Evolutionary conservation across 345 rosid genomes (phyloP), one percentile per base, ranked within the genome.

Genomic region (Lagerstroemia speciosa): DNA sequence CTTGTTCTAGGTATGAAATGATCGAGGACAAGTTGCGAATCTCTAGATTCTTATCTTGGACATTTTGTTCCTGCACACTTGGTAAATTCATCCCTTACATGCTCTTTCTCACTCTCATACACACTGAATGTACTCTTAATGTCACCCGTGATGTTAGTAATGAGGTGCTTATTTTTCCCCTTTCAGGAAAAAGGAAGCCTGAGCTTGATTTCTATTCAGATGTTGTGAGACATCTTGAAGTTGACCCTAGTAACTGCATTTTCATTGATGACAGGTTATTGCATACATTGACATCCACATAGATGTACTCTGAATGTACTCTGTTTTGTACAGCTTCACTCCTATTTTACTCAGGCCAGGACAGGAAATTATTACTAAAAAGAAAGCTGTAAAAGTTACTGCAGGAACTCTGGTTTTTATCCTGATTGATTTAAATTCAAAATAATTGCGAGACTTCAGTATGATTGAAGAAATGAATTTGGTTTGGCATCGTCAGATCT

Each of bases 111-210:
- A 6, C 55, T 9, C 24, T 5, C 26, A 22, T 17, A 3, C 26
- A 20, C 55, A 12, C 11, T 24, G 33, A 53, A 34, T 31, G 29
- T 2, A 19, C 26, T 15, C 12, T 65, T 33, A 3, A 10, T 67
- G 31, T 46, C 3, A 41, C 31, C 17, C 60, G 57, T 66, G 20
- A 8, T 46, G 30, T 26, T 65, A 11, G 12, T 31, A 29, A 7
- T 52, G 45, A 27, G 30, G 19, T 31, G 41, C 63, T 26, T 66
- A 17, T 78, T 36, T 76, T 32, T 67, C 34, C 34, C 11, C 20
- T 74, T 72, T 43, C 78, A 93, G 97, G 98, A 58, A 93, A 86
- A 78, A 91, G 97, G 82, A 91, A 93, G 82, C 98, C 98, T 70
- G 91, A 93, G 75, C 92, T 76, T 65, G 83, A 82, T 55, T 85